Base-by-base conservation (phyloP, 148 eudicot genomes). In the Cornus controversa region DNA sequence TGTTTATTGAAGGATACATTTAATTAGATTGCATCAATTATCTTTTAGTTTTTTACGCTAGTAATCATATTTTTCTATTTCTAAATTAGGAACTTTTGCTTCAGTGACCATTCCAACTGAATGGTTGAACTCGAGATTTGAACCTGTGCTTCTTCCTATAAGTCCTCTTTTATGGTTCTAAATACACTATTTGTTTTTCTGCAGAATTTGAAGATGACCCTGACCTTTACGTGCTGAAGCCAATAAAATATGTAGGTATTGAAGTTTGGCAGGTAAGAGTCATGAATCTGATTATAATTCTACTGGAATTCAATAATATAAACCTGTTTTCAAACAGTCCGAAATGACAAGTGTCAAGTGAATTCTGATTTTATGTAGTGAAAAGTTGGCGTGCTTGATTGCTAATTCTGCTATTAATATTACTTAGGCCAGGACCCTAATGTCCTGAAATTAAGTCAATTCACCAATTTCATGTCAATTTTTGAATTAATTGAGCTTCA, bases 121-220 rank as follows among this genome's bases (percentile, higher is more conserved):
- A 70, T 24, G 20, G 11, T 45, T 70, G 73, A 36, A 69, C 27
- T 20, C n/a, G 14, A 36, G 25, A 7, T n/a, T 0, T 28, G 11
- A 25, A 20, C 45, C 27, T 31, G n/a, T 73, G 13, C 5, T 8
- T 70, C 13, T 74, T 73, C 20, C 28, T 69, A 23, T 37, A n/a
- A 24, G 22, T 25, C 27, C 3, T 66, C n/a, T 3, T 45, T 3
- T n/a, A 11, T 75, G 28, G 72, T 4, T 50, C 28, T 27, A 27
- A 8, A 23, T 65, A 28, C 8, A 15, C 22, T 25, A 28, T 18
- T 10, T 9, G 50, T 27, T 50, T 3, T 69, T 50, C 24, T 80
- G 31, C 92, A 94, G 98, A 96, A 79, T 96, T 96, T 68, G 98
- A 96, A 86, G 99, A 96, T 83, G 99, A 93, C 81, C 99, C 99